Evolutionary conservation across 768 basidiomycete species (phyloP), one percentile per base, ranked within the genome.

Genomic region (Epithele typhae): DNA sequence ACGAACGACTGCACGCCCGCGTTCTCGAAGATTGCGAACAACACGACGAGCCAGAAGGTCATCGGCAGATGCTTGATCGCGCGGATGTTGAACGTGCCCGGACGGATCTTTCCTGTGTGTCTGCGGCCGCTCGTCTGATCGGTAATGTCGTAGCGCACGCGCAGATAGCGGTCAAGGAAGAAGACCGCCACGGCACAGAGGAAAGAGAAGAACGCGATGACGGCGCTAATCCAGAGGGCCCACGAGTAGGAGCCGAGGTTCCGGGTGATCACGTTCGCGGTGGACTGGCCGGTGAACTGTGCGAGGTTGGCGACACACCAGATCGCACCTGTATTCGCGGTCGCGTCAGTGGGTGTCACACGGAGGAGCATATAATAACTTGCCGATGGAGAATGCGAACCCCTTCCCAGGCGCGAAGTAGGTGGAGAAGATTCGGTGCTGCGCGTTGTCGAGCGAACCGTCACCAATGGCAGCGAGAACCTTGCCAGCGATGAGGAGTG

Each of bases 381-480:
- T 27, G 58, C 63, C 65, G 37, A 69, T 68, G 22, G 68, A 68
- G 48, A 65, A 65, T 19, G 63, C 69, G 43, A 70, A 68, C 10
- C 71, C 71, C 33, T 59, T 59, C n/a, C 71, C 71, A 12, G 68
- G 68, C 3, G 67, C 68, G 41, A 72, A 71, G 54, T 72, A 72
- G 5, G 71, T 70, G 19, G 69, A 65, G 58, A 72, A 69, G 22
- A 72, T 69, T 15, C 69, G 63, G 53, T 72, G 71, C 51, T 72
- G 70, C 2, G 69, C 69, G 48, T 70, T 71, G 52, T 71, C 70
- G 21, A 72, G 52, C 24, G 68, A 69, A 17, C 70, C 67, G 48
- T 70, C 68, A 1, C 70, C 63, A 45, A 71, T 63, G 6, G 69
- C 68, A 14, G 69, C 67, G 35, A 71, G 54, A 15, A 70, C 67